Conservation (phyloP, 306 rosid genomes). For the Ochetophila trinervis region DNA sequence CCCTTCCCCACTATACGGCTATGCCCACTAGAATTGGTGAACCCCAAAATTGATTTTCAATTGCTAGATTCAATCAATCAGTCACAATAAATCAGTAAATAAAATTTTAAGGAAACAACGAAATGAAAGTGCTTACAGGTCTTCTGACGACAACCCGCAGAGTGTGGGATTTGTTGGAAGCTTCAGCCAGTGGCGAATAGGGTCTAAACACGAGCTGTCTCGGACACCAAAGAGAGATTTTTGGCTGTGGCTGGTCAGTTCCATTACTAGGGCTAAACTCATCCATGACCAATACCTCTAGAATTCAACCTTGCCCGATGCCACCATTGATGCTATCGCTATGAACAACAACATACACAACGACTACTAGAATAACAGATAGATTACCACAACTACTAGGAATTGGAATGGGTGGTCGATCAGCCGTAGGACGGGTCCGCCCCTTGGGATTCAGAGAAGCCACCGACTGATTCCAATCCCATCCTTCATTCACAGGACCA, state of each 20-base stretch:
- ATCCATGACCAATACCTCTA: conserved; percentile 70
- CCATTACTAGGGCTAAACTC: conserved; percentile 53
- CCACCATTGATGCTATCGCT: conserved; percentile 35
- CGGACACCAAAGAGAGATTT: conserved; percentile 49
- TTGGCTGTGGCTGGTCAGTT: conserved; percentile 37
- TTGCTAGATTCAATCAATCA: not conserved
- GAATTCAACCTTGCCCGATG: conserved; percentile 37
- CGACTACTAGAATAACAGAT: conserved; percentile 5
- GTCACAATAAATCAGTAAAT: not conserved
- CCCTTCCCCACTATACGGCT: no score
- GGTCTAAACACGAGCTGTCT: conserved; percentile 54
- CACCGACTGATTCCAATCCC: conserved; percentile 89
- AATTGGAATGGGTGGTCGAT: not conserved
- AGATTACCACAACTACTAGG: not conserved
- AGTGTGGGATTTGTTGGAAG: conserved; percentile 39
- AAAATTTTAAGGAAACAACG: conserved; percentile 8
- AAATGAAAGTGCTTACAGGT: conserved; percentile 51
- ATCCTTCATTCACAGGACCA: conserved; percentile 34
- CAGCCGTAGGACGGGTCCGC: conserved; percentile 13
- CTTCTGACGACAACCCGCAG: conserved; percentile 55
- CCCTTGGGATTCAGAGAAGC: conserved; percentile 20
- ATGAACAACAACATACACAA: conserved; percentile 8
- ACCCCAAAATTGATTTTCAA: no score
- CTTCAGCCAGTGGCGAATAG: conserved; percentile 34
- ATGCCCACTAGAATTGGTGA: no score